Conservation (phyloP, 169 alveolate genomes). For the Ichthyophthirius multifiliis region DNA sequence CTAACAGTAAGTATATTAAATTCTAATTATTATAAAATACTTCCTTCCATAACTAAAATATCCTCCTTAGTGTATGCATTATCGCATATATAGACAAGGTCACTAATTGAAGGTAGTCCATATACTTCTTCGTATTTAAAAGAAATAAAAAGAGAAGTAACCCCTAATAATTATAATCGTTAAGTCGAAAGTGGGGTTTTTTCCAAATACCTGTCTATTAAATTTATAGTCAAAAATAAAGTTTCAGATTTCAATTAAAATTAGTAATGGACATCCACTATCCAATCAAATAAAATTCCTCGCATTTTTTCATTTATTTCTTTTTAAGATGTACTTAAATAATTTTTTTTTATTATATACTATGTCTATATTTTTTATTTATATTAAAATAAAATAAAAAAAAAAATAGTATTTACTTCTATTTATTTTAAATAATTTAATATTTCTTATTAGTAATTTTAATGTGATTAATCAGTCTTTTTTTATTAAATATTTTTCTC, state of each 20-base stretch:
- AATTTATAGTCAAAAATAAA: slow-evolving; percentile 63
- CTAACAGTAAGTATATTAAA: slow-evolving; percentile 59
- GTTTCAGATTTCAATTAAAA: slow-evolving; percentile 79
- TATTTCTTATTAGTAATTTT: too few species aligned
- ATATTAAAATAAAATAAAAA: too few species aligned
- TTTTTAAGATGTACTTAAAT: too few species aligned
- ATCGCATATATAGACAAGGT: slow-evolving; percentile 81
- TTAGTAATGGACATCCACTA: slow-evolving; percentile 75
- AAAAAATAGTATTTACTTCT: too few species aligned
- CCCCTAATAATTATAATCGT: slow-evolving; percentile 76
- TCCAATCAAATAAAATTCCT: slow-evolving; percentile 82
- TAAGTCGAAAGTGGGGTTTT: slow-evolving; percentile 39
- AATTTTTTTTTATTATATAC: too few species aligned
- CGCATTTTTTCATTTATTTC: slow-evolving; percentile 81
- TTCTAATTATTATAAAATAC: slow-evolving; percentile 46
- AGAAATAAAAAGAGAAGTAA: slow-evolving; percentile 80
- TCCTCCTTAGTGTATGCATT: slow-evolving; percentile 76
- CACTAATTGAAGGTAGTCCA: slow-evolving; percentile 77
- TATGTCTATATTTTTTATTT: too few species aligned
- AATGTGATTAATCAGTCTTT: too few species aligned
- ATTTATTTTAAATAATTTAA: too few species aligned
- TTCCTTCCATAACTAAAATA: slow-evolving; percentile 70
- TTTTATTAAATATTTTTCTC: too few species aligned
- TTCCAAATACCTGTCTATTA: slow-evolving; percentile 75
- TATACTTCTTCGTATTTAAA: slow-evolving; percentile 86